Evolutionary conservation across 176 grass and related monocot genomes (phyloP), one percentile per base, ranked within the genome.

Genomic region (Triticum turgidum): DNA sequence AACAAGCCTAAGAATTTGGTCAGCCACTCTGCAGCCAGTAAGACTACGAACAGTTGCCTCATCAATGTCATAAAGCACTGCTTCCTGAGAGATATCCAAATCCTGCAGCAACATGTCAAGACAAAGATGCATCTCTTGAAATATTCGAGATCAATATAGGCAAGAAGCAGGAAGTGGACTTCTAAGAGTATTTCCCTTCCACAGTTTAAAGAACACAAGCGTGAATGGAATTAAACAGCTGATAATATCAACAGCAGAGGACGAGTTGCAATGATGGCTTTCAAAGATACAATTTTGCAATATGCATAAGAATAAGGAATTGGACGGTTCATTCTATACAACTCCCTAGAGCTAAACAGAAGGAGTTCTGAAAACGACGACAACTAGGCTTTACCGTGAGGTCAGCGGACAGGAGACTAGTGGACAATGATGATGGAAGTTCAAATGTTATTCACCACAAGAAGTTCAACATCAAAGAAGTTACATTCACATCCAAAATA

Each of bases 11-110:
- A 99, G 90, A 88, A 99, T 99, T 84, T 91, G 94, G 78, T 99
- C 97, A 7, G 92, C 97, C 49, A 93, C 97, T 82, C 97, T 94
- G 79, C 97, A 99, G 32, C 97, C 97, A 88, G 96, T 99, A 77
- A 99, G 94, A 91, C 97, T 99, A 78, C 90, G 90, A 61, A 96
- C 92, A 41, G 94, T 99, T 78, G 89, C 94, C 85, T 99, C 97
- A 83, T 99, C 97, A 52, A 92, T 70, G 59, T 94, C 71, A 83
- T 90, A 97, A 80, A 99, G 97, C 22, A 99, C 92, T 17, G 94
- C 93, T 68, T 84, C 88, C 79, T 97, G 87, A 20, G 97, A 99
- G 65, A 99, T 99, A 79, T 99, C 94, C 90, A 99, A 82, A 42
- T 93, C 87, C 97, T 98, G 85, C 78, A 92, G 56, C 73, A 79